Percentiles rank a stretch among this genome's conserved stretches.
phyloP scores from a whole-genome alignment of 208 protist genomes.

The Herpetomonas samuelpessoai region DNA sequence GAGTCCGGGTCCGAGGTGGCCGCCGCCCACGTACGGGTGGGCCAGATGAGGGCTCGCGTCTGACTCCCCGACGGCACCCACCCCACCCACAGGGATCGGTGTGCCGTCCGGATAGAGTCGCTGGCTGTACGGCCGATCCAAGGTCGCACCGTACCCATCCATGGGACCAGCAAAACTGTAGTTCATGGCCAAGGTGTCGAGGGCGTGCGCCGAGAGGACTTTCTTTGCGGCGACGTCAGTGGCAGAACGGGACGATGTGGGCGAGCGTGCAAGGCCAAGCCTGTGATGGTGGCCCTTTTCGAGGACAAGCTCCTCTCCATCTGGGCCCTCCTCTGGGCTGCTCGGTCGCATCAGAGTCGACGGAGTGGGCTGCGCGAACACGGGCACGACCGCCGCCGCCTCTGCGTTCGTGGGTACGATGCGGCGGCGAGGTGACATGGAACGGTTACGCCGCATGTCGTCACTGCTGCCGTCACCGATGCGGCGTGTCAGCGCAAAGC shows the following conservation, averaged over 20 bases:
- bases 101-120: neutral
- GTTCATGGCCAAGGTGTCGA: neutral
- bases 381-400: neutral
- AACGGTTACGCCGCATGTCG: neutral
- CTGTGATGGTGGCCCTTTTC: too few species aligned
- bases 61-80: neutral
- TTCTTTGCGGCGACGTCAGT: neutral
- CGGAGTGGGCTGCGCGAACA: neutral
- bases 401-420: neutral
- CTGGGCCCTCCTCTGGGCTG: neutral
- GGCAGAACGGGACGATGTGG: neutral
- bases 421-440: neutral
- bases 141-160: neutral
- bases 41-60: neutral
- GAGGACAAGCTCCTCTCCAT: neutral
- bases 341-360: neutral
- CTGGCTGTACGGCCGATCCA: neutral
- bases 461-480: neutral
- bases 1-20: neutral
- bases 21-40: too few species aligned
- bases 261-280: neutral
- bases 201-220: neutral
- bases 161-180: neutral
- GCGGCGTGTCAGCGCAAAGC: neutral
- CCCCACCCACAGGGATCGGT: neutral